These are phyloP conservation scores for Globisporangium abappressorium DNA, from an alignment of 352 stramenopile genomes.

Conservation along the genomic window DNA sequence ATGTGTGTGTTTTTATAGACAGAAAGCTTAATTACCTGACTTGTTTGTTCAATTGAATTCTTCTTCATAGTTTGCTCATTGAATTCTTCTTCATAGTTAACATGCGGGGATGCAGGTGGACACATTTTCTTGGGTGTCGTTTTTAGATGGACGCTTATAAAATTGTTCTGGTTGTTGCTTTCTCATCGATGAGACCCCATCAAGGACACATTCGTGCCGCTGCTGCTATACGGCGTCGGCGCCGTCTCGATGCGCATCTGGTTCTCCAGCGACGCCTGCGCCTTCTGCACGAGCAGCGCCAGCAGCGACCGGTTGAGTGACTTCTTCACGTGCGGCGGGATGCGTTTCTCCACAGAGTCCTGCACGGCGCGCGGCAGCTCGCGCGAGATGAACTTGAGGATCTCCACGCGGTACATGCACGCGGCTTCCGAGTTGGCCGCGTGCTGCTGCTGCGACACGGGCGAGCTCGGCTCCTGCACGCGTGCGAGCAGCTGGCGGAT, in stretches of 20 bases:
- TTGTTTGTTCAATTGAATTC: background rate
- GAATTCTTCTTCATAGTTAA: slow-evolving; percentile 1
- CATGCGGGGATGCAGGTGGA: background rate
- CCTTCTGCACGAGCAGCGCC: slow-evolving; percentile 74
- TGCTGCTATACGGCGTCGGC: slow-evolving; percentile 7
- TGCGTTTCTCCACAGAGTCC: slow-evolving; percentile 64
- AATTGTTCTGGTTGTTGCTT: background rate
- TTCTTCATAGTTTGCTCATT: no score
- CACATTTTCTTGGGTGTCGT: background rate
- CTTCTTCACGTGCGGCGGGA: slow-evolving; percentile 56
- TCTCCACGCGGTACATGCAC: slow-evolving; percentile 83
- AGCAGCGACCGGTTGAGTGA: slow-evolving; percentile 67
- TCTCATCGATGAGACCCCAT: background rate
- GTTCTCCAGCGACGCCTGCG: slow-evolving; percentile 58
- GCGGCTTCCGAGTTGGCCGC: slow-evolving; percentile 50
- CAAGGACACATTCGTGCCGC: background rate
- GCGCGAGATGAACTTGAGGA: slow-evolving; percentile 81
- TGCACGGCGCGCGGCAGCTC: slow-evolving; percentile 72
- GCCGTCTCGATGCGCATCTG: slow-evolving; percentile 72
- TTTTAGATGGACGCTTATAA: background rate
- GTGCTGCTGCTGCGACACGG: slow-evolving; percentile 13
- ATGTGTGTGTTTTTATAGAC: background rate
- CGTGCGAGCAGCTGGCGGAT: slow-evolving; percentile 61
- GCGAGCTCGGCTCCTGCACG: slow-evolving; percentile 35
- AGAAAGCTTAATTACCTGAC: background rate